phyloP scores from a whole-genome alignment of 1,139 yeast species.

The Casaregolazyma suthepensis region DNA sequence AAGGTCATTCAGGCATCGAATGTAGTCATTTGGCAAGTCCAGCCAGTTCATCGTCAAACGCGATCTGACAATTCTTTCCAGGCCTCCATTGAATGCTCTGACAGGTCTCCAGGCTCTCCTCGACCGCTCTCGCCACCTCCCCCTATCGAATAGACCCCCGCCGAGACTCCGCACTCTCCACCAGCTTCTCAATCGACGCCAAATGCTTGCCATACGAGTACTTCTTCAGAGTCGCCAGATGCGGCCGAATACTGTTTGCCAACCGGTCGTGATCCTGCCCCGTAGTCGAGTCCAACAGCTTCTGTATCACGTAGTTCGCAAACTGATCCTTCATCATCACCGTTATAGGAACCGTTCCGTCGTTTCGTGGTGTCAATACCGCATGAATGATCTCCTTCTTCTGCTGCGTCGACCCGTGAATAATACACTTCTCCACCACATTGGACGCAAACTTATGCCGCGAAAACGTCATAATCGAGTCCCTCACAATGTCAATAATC shows the following conservation, averaged over 20 bases:
- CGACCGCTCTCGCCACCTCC: no score
- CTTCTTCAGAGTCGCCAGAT: conserved; percentile 36
- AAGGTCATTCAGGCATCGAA: no score
- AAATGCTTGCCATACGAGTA: conserved; percentile 67
- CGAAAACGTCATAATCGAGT: conserved; percentile 71
- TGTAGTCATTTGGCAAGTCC: no score
- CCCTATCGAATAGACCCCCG: background rate
- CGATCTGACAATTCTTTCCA: no score
- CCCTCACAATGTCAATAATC: conserved; percentile 45
- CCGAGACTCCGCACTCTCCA: conserved; percentile 11
- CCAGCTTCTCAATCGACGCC: conserved; percentile 75
- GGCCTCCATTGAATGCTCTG: no score
- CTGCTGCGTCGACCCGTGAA: conserved; percentile 61
- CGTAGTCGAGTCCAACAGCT: conserved; percentile 75
- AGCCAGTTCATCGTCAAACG: no score
- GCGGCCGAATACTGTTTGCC: conserved; percentile 36
- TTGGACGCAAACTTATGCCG: conserved; percentile 97
- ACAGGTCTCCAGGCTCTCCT: no score
- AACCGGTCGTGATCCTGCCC: conserved; percentile 48
- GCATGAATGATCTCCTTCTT: conserved; percentile 56
- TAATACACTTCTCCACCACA: conserved; percentile 90
- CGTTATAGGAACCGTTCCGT: conserved; percentile 31
- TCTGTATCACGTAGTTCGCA: conserved; percentile 95
- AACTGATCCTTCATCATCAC: conserved; percentile 96
- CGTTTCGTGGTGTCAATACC: conserved; percentile 49